Conservation (phyloP, 1,139 yeast genomes). For the Pneumocystis carinii region DNA sequence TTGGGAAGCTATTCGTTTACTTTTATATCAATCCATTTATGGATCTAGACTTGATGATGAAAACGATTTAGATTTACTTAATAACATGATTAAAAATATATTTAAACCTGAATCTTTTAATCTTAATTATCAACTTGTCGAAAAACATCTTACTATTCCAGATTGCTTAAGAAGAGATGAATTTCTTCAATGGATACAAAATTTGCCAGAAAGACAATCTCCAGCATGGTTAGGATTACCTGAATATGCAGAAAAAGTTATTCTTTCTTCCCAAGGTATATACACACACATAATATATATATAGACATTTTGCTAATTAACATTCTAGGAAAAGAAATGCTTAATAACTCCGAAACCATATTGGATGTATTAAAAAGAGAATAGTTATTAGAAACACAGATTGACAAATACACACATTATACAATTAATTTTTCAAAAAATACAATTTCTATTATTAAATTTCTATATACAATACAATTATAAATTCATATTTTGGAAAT, state of each 20-base stretch:
- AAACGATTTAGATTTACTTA: conserved; percentile 30
- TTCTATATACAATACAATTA: too few relatives aligned
- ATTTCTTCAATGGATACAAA: conserved; percentile 38
- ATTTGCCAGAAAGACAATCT: conserved; percentile 45
- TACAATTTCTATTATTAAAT: too few relatives aligned
- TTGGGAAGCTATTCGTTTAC: conserved; percentile 39
- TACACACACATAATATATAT: not conserved
- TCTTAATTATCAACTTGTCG: conserved; percentile 26
- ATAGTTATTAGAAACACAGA: not conserved
- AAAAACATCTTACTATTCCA: conserved; percentile 30
- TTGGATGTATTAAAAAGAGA: not conserved
- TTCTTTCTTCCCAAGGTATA: conserved; percentile 19
- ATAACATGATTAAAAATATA: conserved; percentile 21
- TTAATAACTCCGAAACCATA: not conserved
- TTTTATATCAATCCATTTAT: conserved; percentile 45
- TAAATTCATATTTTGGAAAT: too few relatives aligned
- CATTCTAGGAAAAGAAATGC: not conserved
- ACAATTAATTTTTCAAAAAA: too few relatives aligned
- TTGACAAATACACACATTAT: too few relatives aligned
- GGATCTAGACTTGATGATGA: conserved; percentile 55
- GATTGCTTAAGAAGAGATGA: conserved; percentile 31
- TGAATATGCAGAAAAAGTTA: conserved; percentile 29
- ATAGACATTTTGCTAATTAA: not conserved
- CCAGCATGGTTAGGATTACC: conserved; percentile 50
- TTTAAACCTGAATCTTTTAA: conserved; percentile 29